These are phyloP conservation scores for Solidago caesia DNA, from an alignment of 129 eudicot species.

Conservation along the genomic window DNA sequence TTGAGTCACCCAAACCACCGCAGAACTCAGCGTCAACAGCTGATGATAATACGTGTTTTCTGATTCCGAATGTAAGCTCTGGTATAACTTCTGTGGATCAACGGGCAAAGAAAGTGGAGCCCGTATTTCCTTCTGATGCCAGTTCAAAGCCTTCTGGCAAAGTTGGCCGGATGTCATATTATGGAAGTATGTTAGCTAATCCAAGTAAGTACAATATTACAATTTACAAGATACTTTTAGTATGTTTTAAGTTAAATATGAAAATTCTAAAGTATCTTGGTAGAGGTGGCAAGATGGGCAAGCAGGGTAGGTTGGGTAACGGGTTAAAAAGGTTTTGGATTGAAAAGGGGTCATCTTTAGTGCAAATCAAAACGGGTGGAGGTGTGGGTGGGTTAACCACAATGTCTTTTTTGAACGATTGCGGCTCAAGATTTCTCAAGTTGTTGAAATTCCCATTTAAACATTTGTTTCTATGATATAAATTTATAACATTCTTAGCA, in stretches of 20 bases:
- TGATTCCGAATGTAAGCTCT: slow-evolving; percentile 53
- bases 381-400: too few relatives aligned
- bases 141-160: slow-evolving; percentile 51
- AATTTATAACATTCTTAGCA: slow-evolving; percentile 21
- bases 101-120: slow-evolving; percentile 59
- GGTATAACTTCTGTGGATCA: slow-evolving; percentile 48
- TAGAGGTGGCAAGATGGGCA: not conserved
- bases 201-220: slow-evolving; percentile 48
- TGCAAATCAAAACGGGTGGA: too few relatives aligned
- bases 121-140: slow-evolving; percentile 56
- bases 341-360: not conserved
- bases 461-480: not conserved
- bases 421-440: too few relatives aligned
- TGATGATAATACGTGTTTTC: slow-evolving; percentile 62
- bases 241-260: not conserved
- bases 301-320: not conserved
- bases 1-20: slow-evolving; percentile 71
- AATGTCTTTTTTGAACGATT: too few relatives aligned
- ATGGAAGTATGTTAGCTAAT: slow-evolving; percentile 68
- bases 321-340: not conserved
- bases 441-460: not conserved
- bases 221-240: too few relatives aligned
- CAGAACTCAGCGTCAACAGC: slow-evolving; percentile 50
- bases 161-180: slow-evolving; percentile 67
- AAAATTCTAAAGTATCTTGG: not conserved